Evolutionary conservation across 345 rosid genomes (phyloP), one percentile per base, ranked within the genome.

Genomic region (Dovyalis caffra): DNA sequence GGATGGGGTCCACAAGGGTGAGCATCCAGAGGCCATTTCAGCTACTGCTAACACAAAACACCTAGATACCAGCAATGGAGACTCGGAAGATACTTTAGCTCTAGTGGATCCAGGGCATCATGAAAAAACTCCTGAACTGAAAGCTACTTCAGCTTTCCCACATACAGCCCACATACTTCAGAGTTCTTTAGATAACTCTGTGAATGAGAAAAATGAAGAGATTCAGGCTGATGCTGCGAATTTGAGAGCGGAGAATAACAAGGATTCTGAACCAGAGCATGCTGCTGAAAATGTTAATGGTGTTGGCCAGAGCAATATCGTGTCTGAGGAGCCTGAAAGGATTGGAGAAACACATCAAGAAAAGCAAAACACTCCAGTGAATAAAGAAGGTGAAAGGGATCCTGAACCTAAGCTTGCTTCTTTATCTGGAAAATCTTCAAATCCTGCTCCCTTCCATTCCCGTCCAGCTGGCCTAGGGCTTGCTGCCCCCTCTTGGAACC

Each of bases 391-490:
- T 26, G 84, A 84, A 70, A 71, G 25, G 73, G 38, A 45, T 8
- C 61, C 67, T 72, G 69, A 73, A 25, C 65, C 70, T 26, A 72
- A 32, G 69, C 69, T 71, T 49, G 81, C 76, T 43, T 78, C 89
- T 45, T 78, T 90, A 57, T 70, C 87, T 32, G 87, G 70, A 69
- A 83, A 81, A 74, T 68, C 79, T 71, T 31, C 85, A 47, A 83
- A 64, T 74, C 79, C 89, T 79, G 83, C 79, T 28, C 45, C 77
- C 34, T 31, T 74, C 33, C 64, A 77, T 37, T 38, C 86, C 80
- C 92, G 85, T 68, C 99, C 99, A 53, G 97, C 91, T 74, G 99
- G 98, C 62, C 98, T 95, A 68, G 97, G 98, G 32, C 90, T 90
- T 47, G 95, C 88, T 79, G 93, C 93, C 69, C 93, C 97, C 85